Conservation (phyloP, 2,329 filamentous ascomycete genomes). For the Xylaria sp. region DNA sequence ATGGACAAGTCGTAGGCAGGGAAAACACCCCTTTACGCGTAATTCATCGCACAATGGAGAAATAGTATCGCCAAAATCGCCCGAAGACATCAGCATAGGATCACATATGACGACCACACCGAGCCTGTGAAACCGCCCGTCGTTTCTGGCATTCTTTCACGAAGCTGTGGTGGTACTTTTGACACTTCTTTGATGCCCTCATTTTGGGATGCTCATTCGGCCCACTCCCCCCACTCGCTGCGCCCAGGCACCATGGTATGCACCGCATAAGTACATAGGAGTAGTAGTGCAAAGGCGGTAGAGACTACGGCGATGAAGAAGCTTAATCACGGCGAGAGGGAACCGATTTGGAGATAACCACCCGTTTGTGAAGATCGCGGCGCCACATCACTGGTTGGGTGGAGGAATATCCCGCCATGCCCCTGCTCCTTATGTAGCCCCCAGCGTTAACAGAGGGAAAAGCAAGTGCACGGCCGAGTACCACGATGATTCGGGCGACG, state of each 20-base stretch:
- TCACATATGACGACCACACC: not conserved
- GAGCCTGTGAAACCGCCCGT: not conserved
- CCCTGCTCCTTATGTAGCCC: slow-evolving; percentile 28
- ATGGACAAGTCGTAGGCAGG: not conserved
- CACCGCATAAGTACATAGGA: not conserved
- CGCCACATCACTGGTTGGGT: slow-evolving; percentile 33
- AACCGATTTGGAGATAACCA: slow-evolving; percentile 36
- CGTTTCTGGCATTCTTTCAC: not conserved
- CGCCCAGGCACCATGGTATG: not conserved
- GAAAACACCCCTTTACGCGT: not conserved
- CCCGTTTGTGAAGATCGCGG: slow-evolving; percentile 29
- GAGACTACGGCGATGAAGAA: slow-evolving; percentile 15
- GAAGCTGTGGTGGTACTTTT: not conserved
- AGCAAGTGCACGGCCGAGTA: slow-evolving; percentile 15
- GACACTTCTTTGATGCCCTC: not conserved
- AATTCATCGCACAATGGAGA: not conserved
- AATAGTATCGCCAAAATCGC: not conserved
- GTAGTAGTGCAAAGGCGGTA: not conserved
- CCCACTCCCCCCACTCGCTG: slow-evolving; percentile 6
- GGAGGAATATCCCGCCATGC: slow-evolving; percentile 31
- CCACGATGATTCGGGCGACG: slow-evolving; percentile 33
- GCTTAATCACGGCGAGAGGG: slow-evolving; percentile 29
- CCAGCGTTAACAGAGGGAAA: slow-evolving; percentile 1
- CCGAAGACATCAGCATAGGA: not conserved
- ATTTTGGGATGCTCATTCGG: not conserved